These are phyloP conservation scores for Skeletonema tropicum DNA, from an alignment of 108 stramenopile genomes.

Conservation along the genomic window DNA sequence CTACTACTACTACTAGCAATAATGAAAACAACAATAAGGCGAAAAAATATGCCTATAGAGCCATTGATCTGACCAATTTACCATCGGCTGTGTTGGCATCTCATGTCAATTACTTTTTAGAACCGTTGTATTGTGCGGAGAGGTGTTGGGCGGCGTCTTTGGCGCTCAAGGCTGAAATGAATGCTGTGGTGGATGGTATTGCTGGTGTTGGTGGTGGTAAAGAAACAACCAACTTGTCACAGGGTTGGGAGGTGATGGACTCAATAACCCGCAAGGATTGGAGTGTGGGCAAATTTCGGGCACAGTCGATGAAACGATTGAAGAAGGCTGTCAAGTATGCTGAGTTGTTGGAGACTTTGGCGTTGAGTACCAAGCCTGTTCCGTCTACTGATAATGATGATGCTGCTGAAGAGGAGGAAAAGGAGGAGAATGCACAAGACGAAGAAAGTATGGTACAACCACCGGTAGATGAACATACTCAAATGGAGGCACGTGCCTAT, in stretches of 20 bases:
- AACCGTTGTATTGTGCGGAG: conserved; percentile 61
- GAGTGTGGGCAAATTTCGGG: conserved; percentile 41
- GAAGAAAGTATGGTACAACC: conserved; percentile 1
- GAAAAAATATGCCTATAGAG: conserved; percentile 29
- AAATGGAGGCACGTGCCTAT: conserved; percentile 69
- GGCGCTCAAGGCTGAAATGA: conserved; percentile 43
- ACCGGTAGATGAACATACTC: conserved; percentile 53
- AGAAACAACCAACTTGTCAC: not conserved
- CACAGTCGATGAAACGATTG: conserved; percentile 57
- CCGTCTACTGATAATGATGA: not conserved
- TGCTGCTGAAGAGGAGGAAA: not conserved
- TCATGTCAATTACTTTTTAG: conserved; percentile 44
- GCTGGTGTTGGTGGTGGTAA: not conserved
- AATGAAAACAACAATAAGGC: conserved; percentile 14
- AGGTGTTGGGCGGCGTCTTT: conserved; percentile 74
- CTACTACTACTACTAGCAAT: not conserved
- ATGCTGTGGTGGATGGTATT: conserved; percentile 6
- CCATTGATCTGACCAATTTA: conserved; percentile 31
- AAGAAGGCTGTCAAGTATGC: conserved; percentile 70
- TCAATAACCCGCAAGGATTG: not conserved
- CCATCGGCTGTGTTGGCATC: conserved; percentile 17
- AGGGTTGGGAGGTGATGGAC: not conserved
- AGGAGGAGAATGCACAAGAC: conserved; percentile 1
- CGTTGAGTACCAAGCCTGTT: conserved; percentile 13
- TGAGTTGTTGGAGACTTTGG: conserved; percentile 33